Conservation (phyloP, 108 stramenopile genomes). For the Pseudonitzschia delicatissima region DNA sequence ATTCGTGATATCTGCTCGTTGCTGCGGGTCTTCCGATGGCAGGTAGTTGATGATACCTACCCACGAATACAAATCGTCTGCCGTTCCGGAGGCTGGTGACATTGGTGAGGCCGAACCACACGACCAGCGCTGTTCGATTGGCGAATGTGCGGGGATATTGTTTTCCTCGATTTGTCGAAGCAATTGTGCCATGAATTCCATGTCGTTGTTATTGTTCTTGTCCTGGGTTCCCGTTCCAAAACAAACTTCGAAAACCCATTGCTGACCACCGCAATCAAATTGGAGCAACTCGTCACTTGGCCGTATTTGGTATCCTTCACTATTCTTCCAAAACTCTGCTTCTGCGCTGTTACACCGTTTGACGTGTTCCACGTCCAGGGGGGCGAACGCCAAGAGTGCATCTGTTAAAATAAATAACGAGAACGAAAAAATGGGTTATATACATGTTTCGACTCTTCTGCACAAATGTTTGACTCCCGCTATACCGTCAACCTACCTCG, state of each 20-base stretch:
- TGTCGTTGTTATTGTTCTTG: constrained; percentile 63
- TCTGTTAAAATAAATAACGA: constrained; percentile 34
- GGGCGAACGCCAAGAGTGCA: constrained; percentile 77
- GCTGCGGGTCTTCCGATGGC: constrained; percentile 69
- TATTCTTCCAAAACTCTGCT: constrained; percentile 90
- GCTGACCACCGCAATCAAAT: constrained; percentile 99
- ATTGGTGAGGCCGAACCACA: constrained; percentile 79
- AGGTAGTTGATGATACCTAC: constrained; percentile 96
- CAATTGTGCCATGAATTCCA: constrained; percentile 78
- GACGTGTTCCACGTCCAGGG: constrained; percentile 88
- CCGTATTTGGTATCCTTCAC: constrained; percentile 72
- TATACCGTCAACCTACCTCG: constrained; percentile 40
- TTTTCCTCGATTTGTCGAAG: constrained; percentile 79
- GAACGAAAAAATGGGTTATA: not conserved
- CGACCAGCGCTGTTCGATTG: constrained; percentile 98
- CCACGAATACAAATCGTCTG: constrained; percentile 69
- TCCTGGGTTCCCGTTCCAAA: constrained; percentile 86
- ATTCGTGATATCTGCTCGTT: constrained; percentile 80
- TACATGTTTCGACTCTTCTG: not conserved
- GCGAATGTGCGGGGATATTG: constrained; percentile 88
- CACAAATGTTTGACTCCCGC: not conserved
- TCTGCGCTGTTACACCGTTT: constrained; percentile 94
- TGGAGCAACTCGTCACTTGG: constrained; percentile 87
- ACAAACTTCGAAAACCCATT: constrained; percentile 96
- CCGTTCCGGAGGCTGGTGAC: constrained; percentile 83